Evolutionary conservation across 495 filamentous ascomycete genomes (phyloP), one percentile per base, ranked within the genome.

Genomic region (Hyphodiscus hymeniophilus): DNA sequence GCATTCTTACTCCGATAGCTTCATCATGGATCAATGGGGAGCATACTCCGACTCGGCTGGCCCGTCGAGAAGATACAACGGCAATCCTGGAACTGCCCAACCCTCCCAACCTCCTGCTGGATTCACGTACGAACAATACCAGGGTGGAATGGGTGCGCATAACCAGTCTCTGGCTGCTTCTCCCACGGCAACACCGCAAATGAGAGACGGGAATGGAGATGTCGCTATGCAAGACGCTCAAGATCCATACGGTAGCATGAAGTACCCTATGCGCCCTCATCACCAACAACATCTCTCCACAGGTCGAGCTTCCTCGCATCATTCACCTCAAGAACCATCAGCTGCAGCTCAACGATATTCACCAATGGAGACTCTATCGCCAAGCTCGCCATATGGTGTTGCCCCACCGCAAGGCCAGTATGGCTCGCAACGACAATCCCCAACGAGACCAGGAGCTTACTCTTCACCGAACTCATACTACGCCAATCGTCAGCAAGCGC

Each of bases 331-430:
- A 15, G 74, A 76, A 42, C 79, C 82, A 56, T 81, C 77, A 49
- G 71, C 88, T 16, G 85, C 89, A 36, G 87, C 89, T 39, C 85
- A 91, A 60, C 78, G 91, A 59, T 96, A 98, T 65, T 95, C 90
- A 11, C 92, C 91, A 42, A 94, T 94, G 89, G 90, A 94, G 58
- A 78, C 80, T 5, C 67, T 91, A 20, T 71, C 71, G 44, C 76
- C 72, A 28, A 72, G 71, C 26, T 78, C 73, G 16, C 70, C 73
- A 8, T 76, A 76, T 58, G 56, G 61, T 40, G 63, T 38, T 68
- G 15, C 41, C 1, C 66, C 41, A 54, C 62, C 42, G 48, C 53
- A 45, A 61, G 57, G 45, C 49, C 60, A 59, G 51, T 76, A 66
- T 50, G 42, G 20, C 13, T 5, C 23, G 15, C 41, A 43, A 52